Percentiles rank a stretch among this genome's conserved stretches.
Evolutionary conservation across 2,329 filamentous ascomycete genomes (phyloP).

Genomic region (Escovopsis weberi): DNA sequence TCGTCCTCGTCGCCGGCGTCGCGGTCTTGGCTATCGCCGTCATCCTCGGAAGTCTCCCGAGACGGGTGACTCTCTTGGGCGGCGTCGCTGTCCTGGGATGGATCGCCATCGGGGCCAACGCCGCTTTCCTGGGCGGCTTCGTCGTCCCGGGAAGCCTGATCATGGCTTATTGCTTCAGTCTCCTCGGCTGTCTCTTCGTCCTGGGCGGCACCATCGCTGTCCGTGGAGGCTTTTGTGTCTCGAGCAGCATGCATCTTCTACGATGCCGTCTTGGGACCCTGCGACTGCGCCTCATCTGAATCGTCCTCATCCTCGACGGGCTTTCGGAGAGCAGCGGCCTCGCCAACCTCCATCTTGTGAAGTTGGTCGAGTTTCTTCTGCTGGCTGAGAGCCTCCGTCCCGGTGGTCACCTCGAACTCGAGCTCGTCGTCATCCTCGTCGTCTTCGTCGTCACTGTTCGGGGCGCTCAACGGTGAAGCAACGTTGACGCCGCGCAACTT

Average conservation of each 20-base stretch:
- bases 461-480: slow-evolving; percentile 17
- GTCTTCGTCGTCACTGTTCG: slow-evolving; percentile 25
- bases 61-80: too few species aligned
- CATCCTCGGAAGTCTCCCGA: too few species aligned
- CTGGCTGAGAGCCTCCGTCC: slow-evolving; percentile 28
- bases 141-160: too few species aligned
- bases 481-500: slow-evolving; percentile 10
- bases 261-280: slow-evolving; percentile 15
- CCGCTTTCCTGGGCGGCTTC: too few species aligned
- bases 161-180: not conserved
- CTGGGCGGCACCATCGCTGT: not conserved
- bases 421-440: slow-evolving; percentile 24
- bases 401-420: slow-evolving; percentile 31
- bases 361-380: slow-evolving; percentile 36
- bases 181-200: not conserved
- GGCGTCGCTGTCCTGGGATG: too few species aligned
- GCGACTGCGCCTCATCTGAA: slow-evolving; percentile 16
- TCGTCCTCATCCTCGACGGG: slow-evolving; percentile 25
- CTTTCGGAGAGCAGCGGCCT: slow-evolving; percentile 36
- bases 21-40: not conserved
- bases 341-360: slow-evolving; percentile 45
- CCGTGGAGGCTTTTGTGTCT: not conserved
- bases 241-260: slow-evolving; percentile 15
- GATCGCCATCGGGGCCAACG: too few species aligned
- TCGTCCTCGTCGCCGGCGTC: not conserved